Evolutionary conservation across 202 grass and related monocot species (phyloP).

Genomic region (Setaria italica): DNA sequence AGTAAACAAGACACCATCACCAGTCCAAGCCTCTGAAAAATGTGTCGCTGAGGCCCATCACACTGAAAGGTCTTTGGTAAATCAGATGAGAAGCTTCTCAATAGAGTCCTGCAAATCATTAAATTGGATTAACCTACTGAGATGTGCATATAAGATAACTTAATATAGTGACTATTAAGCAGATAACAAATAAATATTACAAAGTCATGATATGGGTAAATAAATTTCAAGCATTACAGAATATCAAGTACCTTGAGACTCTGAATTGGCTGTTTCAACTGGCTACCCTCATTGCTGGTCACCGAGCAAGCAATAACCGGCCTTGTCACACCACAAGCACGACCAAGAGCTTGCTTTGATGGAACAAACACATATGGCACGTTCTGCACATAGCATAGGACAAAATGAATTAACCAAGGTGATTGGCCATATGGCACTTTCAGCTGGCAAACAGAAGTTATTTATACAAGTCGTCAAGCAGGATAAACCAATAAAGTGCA

Average conservation of each 20-base stretch:
- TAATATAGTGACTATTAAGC: background rate
- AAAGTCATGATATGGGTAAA: too few species aligned
- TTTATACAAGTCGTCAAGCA: background rate
- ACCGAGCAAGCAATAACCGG: conserved; percentile 94
- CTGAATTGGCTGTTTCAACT: conserved; percentile 77
- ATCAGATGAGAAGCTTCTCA: conserved; percentile 79
- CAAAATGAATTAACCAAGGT: conserved; percentile 12
- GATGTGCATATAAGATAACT: background rate
- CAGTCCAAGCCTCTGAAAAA: conserved; percentile 82
- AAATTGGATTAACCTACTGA: background rate
- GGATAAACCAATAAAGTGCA: background rate
- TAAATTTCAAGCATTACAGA: background rate
- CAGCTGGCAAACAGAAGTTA: background rate
- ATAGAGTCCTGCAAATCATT: conserved; percentile 57
- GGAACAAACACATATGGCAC: conserved; percentile 97
- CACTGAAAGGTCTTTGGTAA: conserved; percentile 62
- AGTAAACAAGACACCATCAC: conserved; percentile 58
- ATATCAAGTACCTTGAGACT: conserved; percentile 70
- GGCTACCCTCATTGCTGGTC: conserved; percentile 84
- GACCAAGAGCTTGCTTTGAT: conserved; percentile 86
- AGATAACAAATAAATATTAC: background rate
- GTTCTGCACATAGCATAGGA: conserved; percentile 53
- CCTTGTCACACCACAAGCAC: conserved; percentile 90
- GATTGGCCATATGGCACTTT: background rate
- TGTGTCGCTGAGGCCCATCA: conserved; percentile 64